Conservation (phyloP, 345 rosid genomes). For the Lepidium africanum region DNA sequence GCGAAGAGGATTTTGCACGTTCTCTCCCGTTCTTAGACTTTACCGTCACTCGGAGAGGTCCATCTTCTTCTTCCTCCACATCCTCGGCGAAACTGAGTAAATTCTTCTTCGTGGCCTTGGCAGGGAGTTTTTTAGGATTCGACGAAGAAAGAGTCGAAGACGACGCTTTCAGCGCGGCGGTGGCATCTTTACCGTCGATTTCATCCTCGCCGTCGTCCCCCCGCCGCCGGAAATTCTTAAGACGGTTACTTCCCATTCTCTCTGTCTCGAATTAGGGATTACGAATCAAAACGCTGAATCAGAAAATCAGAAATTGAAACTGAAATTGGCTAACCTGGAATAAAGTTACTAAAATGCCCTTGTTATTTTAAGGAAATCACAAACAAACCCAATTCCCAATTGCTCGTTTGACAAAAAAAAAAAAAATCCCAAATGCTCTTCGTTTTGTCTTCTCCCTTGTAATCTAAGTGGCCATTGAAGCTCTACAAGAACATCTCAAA, state of each 20-base stretch:
- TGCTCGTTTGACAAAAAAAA: too few species aligned
- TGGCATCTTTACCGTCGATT: not conserved
- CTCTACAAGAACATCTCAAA: too few species aligned
- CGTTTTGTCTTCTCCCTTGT: too few species aligned
- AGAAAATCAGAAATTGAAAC: not conserved
- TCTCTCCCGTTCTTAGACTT: slow-evolving; percentile 27
- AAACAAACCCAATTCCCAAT: too few species aligned
- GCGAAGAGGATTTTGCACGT: slow-evolving; percentile 40
- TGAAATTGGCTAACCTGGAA: not conserved
- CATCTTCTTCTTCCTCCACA: slow-evolving; percentile 45
- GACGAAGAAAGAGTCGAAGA: slow-evolving; percentile 28
- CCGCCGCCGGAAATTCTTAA: slow-evolving; percentile 78
- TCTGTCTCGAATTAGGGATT: not conserved
- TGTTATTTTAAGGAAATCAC: too few species aligned
- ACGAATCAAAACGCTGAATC: not conserved
- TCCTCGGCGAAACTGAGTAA: slow-evolving; percentile 93
- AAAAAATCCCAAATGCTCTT: too few species aligned
- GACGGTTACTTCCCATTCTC: slow-evolving; percentile 48
- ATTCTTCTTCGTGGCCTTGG: slow-evolving; percentile 32
- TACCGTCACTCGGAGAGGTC: slow-evolving; percentile 10
- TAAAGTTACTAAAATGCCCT: too few species aligned
- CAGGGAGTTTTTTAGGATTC: slow-evolving; percentile 50
- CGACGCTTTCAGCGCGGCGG: slow-evolving; percentile 23
- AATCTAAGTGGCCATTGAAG: too few species aligned
- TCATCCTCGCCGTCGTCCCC: slow-evolving; percentile 34